These are phyloP conservation scores for Quercus dentata DNA, from an alignment of 306 rosid species.

Conservation along the genomic window DNA sequence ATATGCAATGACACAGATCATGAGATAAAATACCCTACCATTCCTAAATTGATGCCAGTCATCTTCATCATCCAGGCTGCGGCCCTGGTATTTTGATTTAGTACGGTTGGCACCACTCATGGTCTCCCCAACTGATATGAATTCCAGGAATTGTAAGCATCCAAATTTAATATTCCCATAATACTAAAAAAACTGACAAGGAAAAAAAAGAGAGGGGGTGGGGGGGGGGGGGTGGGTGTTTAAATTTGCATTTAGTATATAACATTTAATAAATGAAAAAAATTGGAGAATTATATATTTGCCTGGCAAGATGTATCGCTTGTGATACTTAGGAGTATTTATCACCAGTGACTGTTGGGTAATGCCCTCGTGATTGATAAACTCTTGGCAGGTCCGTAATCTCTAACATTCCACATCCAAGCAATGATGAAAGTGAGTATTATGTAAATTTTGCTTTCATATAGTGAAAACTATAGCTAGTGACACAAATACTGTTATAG, in stretches of 20 bases:
- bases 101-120: constrained; percentile 55
- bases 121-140: constrained; percentile 81
- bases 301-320: constrained; percentile 92
- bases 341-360: constrained; percentile 80
- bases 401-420: constrained; percentile 47
- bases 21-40: constrained; percentile 44
- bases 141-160: constrained; percentile 25
- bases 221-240: too few species aligned
- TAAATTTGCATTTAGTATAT: background rate
- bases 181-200: background rate
- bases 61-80: constrained; percentile 83
- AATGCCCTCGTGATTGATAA: constrained; percentile 73
- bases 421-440: background rate
- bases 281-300: constrained; percentile 23
- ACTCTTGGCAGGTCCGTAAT: constrained; percentile 79
- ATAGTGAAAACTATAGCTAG: constrained; percentile 1
- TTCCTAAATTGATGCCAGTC: constrained; percentile 83
- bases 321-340: constrained; percentile 80
- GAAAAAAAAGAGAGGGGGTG: background rate
- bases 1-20: constrained; percentile 7
- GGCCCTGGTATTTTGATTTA: constrained; percentile 64
- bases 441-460: constrained; percentile 13
- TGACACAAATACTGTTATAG: background rate
- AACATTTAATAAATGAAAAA: background rate
- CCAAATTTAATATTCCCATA: constrained; percentile 9